Conservation (phyloP, 129 eudicot genomes). For the Cynara cardunculus region DNA sequence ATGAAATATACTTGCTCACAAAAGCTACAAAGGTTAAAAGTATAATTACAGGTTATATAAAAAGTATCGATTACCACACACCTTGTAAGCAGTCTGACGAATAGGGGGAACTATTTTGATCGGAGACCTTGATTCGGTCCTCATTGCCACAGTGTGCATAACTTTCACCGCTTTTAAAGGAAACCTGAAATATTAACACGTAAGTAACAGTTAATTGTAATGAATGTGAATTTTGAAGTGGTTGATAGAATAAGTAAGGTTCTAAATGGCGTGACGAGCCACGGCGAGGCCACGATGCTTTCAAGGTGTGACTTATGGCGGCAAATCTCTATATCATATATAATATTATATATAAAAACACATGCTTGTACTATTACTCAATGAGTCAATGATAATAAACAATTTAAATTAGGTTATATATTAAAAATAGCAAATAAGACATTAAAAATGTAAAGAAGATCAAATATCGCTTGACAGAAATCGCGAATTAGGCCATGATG, state of each 20-base stretch:
- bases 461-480: too few species aligned
- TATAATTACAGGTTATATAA: not conserved
- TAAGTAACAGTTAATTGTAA: not conserved
- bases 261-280: too few species aligned
- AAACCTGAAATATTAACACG: conserved; percentile 39
- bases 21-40: not conserved
- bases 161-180: conserved; percentile 95
- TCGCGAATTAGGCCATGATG: too few species aligned
- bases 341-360: too few species aligned
- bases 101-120: conserved; percentile 35
- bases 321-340: too few species aligned
- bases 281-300: too few species aligned
- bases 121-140: conserved; percentile 75
- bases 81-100: conserved; percentile 56
- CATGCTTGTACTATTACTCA: too few species aligned
- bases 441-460: too few species aligned
- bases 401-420: too few species aligned
- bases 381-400: too few species aligned
- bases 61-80: conserved; percentile 17
- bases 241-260: not conserved
- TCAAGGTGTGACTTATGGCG: too few species aligned
- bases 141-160: conserved; percentile 95
- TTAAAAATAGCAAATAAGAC: too few species aligned
- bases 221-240: not conserved
- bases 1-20: not conserved